Percentiles rank a stretch among this genome's conserved stretches.
Evolutionary conservation across 1,284 basidiomycete genomes (phyloP).

Genomic region (Fomitopsis betulina): DNA sequence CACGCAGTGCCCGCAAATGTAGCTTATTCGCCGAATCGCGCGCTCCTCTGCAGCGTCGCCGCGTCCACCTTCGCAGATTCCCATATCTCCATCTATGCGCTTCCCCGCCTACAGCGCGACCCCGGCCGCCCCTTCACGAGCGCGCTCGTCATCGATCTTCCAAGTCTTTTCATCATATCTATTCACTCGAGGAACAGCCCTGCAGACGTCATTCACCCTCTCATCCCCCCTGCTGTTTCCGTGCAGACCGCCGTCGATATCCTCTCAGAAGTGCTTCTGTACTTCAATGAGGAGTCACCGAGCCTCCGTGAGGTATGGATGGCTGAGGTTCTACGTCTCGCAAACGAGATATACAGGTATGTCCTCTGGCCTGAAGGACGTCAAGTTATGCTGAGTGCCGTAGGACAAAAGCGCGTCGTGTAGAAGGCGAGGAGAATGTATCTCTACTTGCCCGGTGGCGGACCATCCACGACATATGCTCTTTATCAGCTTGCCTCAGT

Average conservation of each 20-base stretch:
- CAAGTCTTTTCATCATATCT: constrained; percentile 32
- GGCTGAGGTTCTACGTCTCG: constrained; percentile 47
- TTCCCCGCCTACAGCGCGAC: constrained; percentile 33
- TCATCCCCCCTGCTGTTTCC: constrained; percentile 38
- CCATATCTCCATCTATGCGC: constrained; percentile 36
- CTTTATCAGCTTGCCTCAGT: constrained; percentile 49
- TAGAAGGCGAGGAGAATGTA: constrained; percentile 34
- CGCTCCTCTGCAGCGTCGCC: constrained; percentile 46
- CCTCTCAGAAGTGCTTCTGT: constrained; percentile 37
- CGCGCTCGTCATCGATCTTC: constrained; percentile 2
- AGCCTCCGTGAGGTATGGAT: constrained; percentile 27
- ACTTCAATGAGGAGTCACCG: constrained; percentile 32
- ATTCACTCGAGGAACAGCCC: constrained; percentile 42
- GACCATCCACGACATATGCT: constrained; percentile 58
- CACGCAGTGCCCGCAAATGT: constrained; percentile 44
- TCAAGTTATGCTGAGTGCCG: neutral
- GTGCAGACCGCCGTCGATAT: constrained; percentile 37
- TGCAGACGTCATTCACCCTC: constrained; percentile 49
- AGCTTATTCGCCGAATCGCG: constrained; percentile 51
- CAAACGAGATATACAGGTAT: constrained; percentile 56
- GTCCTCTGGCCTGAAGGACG: constrained; percentile 20
- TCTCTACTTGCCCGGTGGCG: constrained; percentile 44
- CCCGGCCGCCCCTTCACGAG: neutral
- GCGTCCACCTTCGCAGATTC: constrained; percentile 33
- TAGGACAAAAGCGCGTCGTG: constrained; percentile 33